These are phyloP conservation scores for Heritiera fomes DNA, from an alignment of 345 rosid genomes.

Conservation along the genomic window DNA sequence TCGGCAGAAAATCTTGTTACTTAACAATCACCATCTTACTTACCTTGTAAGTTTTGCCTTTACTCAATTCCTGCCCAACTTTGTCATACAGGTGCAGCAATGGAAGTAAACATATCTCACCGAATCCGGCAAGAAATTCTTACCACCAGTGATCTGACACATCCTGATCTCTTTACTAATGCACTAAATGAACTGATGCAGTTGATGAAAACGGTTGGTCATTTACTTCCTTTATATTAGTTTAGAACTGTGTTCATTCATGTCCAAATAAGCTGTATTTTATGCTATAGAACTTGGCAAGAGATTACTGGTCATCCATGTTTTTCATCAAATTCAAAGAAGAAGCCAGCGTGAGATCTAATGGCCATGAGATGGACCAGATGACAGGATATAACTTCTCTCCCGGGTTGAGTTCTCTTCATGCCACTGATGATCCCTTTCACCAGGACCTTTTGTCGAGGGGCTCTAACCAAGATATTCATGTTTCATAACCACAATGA, in stretches of 20 bases:
- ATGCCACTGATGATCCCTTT: slow-evolving; percentile 67
- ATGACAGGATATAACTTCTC: slow-evolving; percentile 62
- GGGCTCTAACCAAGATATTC: slow-evolving; percentile 32
- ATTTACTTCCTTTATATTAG: neutral
- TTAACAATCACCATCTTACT: neutral
- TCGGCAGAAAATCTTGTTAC: neutral
- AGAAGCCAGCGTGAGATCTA: slow-evolving; percentile 47
- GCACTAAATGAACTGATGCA: slow-evolving; percentile 75
- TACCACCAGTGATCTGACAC: slow-evolving; percentile 59
- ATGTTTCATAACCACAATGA: slow-evolving; percentile 10
- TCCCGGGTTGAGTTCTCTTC: slow-evolving; percentile 69
- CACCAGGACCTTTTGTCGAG: slow-evolving; percentile 55
- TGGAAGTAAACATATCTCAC: slow-evolving; percentile 89
- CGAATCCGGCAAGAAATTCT: slow-evolving; percentile 69
- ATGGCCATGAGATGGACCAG: slow-evolving; percentile 42
- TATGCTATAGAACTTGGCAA: slow-evolving; percentile 59
- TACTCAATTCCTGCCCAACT: slow-evolving; percentile 11
- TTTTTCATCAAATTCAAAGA: slow-evolving; percentile 76
- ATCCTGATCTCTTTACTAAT: slow-evolving; percentile 60
- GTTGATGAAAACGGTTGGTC: slow-evolving; percentile 73
- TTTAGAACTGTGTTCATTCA: neutral
- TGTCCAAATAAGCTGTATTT: neutral
- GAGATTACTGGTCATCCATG: slow-evolving; percentile 78
- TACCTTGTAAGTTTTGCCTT: neutral
- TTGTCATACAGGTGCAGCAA: slow-evolving; percentile 55